Base-by-base conservation (phyloP, 352 stramenopile species). In the Pilasporangium apinafurcum region DNA sequence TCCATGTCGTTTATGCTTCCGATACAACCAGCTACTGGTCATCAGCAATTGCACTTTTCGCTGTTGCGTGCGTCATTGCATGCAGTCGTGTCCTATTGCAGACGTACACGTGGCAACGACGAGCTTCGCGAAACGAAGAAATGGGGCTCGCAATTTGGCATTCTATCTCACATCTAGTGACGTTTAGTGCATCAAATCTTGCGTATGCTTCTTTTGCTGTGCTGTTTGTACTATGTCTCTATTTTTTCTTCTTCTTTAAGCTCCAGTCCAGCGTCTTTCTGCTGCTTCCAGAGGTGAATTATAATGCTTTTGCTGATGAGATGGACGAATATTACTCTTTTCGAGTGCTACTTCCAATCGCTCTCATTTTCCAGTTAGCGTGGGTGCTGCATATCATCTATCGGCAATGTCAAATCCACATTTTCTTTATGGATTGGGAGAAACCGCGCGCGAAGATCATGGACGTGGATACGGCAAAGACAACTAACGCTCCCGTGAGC, bases 381-480 rank as follows among this genome's bases (percentile, higher is more conserved):
- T 73, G 79, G 14, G 54, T 97, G 5, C 30, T 83, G 0, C 56
- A 86, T 36, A 44, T 65, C 3, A 68, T 97, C 30, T 81, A 87
- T 54, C 44, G 65, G 16, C 92, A 98, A 63, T 83, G 75, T 8
- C 64, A 77, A 16, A 48, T 75, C 2, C 74, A 95, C 29, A 53
- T 98, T 2, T 94, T 97, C 47, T 93, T 98, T 40, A 59, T 98
- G 21, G 92, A 98, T 53, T 98, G 92, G 92, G 93, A 98, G 54
- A 95, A 91, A 44, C 74, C 82, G 30, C 69, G 73, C 1, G 60
- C 80, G 13, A 83, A 65, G 34, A 60, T 87, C 9, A 62, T 84
- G 22, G 72, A 86, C 47, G 49, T 65, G 28, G 77, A 90, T 38
- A 65, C 58, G 8, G 47, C 39, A 13, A 63, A 65, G 22, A 58